A percentile compares a stretch with the other conserved stretches of the same genome.
phyloP scores from a whole-genome alignment of 2,329 filamentous ascomycete species.

The Pseudocercospora musae region DNA sequence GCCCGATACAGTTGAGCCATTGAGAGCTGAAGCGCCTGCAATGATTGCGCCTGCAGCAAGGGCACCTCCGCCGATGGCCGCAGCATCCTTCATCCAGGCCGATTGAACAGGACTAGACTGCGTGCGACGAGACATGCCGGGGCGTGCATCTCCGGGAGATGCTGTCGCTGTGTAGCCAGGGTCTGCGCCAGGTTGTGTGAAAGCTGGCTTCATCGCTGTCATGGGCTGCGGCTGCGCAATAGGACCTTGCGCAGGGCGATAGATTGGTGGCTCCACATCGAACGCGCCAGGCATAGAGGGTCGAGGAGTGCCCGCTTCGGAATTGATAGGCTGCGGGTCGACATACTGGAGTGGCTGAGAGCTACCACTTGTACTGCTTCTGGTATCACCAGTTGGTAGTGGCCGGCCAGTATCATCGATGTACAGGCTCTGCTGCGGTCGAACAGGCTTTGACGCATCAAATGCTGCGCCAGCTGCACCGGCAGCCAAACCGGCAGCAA shows the following conservation, averaged over 20 bases:
- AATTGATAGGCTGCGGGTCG: conserved; percentile 60
- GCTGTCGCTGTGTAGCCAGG: conserved; percentile 10
- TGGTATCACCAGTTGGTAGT: conserved; percentile 37
- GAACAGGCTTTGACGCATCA: conserved; percentile 36
- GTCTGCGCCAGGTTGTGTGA: conserved; percentile 25
- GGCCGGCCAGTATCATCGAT: conserved; percentile 38
- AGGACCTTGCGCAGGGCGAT: conserved; percentile 59
- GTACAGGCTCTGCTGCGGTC: conserved; percentile 17
- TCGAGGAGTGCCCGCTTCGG: conserved; percentile 53
- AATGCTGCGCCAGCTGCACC: conserved; percentile 43
- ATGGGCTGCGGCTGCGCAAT: conserved; percentile 85
- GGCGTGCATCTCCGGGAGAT: conserved; percentile 7
- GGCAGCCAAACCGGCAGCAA: conserved; percentile 40
- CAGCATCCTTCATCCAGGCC: conserved; percentile 36
- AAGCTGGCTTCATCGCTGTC: conserved; percentile 55
- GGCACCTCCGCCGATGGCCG: conserved; percentile 43
- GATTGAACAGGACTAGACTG: conserved; percentile 30
- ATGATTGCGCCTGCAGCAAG: conserved; percentile 37
- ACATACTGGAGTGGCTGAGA: conserved; percentile 59
- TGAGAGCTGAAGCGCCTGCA: conserved; percentile 22
- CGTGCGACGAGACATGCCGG: conserved; percentile 33
- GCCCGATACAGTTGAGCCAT: background rate
- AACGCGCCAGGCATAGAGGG: conserved; percentile 33
- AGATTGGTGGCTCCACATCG: conserved; percentile 38
- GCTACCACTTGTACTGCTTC: conserved; percentile 41